A percentile compares a stretch with the other conserved stretches of the same genome.
These are phyloP conservation scores for Pythium monospermum DNA, from an alignment of 352 stramenopile species.

Conservation along the genomic window DNA sequence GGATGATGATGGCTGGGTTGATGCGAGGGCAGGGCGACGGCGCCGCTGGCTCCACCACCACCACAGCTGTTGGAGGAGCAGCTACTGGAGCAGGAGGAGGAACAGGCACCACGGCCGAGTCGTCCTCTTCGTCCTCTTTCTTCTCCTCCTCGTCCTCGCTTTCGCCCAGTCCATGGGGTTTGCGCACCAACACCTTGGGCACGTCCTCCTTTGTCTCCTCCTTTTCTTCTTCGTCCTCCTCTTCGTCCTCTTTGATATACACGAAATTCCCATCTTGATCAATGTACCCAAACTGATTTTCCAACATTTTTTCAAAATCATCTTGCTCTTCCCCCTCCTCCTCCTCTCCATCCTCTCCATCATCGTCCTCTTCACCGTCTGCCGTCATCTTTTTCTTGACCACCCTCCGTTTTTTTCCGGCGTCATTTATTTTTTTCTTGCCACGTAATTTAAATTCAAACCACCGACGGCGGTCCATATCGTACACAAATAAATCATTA, in stretches of 20 bases:
- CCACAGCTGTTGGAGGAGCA: neutral
- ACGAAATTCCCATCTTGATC: constrained; percentile 94
- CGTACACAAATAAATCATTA: constrained; percentile 96
- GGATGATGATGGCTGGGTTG: constrained; percentile 84
- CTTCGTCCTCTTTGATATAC: constrained; percentile 90
- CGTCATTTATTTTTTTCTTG: constrained; percentile 71
- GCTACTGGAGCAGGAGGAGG: neutral
- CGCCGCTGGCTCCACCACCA: constrained; percentile 17
- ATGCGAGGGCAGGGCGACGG: constrained; percentile 74
- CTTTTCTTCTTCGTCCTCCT: constrained; percentile 57
- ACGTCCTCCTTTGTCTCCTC: constrained; percentile 18
- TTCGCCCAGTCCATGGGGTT: neutral
- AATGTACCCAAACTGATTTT: constrained; percentile 95
- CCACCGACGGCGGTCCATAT: constrained; percentile 95
- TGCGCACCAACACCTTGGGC: neutral
- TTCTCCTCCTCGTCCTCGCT: constrained; percentile 22
- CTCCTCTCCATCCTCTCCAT: constrained; percentile 33
- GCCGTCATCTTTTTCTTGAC: no score
- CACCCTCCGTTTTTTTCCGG: constrained; percentile 50
- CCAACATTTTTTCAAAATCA: constrained; percentile 74
- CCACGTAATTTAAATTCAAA: constrained; percentile 89
- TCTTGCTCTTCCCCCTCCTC: constrained; percentile 61
- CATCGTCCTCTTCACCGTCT: constrained; percentile 25
- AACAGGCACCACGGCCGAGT: constrained; percentile 4
- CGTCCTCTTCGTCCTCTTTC: constrained; percentile 25